phyloP scores from a whole-genome alignment of 2,329 filamentous ascomycete species.

The Sclerotinia minor region DNA sequence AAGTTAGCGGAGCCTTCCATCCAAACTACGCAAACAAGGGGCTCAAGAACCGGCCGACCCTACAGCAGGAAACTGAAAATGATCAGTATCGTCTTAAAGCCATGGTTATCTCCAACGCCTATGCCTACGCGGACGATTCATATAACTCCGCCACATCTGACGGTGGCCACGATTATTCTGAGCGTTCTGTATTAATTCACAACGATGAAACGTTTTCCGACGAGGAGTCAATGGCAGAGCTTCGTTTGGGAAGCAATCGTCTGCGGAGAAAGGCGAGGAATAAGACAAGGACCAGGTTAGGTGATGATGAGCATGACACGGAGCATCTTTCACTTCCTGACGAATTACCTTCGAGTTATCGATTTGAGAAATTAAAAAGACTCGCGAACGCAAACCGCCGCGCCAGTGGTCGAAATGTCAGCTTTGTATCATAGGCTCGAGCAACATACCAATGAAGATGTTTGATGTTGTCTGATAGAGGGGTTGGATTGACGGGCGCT shows the following conservation, averaged over 20 bases:
- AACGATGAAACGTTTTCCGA: not conserved
- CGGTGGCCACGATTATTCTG: not conserved
- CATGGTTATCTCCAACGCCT: not conserved
- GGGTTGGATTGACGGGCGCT: not conserved
- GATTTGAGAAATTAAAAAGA: not conserved
- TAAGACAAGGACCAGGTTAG: not conserved
- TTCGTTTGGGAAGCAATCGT: not conserved
- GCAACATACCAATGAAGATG: not conserved
- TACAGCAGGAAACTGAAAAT: not conserved
- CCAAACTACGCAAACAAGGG: not conserved
- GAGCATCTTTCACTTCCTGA: not conserved
- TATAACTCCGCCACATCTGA: conserved; percentile 1
- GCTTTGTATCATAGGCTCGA: not conserved
- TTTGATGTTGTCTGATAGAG: not conserved
- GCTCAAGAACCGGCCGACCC: not conserved
- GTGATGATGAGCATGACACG: not conserved
- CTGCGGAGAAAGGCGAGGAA: not conserved
- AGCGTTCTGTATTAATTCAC: not conserved
- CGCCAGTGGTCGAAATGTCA: conserved; percentile 6
- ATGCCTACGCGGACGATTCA: not conserved
- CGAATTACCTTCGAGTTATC: not conserved
- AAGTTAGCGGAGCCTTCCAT: not conserved
- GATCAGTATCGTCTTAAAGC: not conserved
- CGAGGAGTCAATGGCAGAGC: not conserved
- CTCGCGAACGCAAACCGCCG: not conserved